phyloP scores from a whole-genome alignment of 2,329 filamentous ascomycete species.

The Fusarium staphyleae region DNA sequence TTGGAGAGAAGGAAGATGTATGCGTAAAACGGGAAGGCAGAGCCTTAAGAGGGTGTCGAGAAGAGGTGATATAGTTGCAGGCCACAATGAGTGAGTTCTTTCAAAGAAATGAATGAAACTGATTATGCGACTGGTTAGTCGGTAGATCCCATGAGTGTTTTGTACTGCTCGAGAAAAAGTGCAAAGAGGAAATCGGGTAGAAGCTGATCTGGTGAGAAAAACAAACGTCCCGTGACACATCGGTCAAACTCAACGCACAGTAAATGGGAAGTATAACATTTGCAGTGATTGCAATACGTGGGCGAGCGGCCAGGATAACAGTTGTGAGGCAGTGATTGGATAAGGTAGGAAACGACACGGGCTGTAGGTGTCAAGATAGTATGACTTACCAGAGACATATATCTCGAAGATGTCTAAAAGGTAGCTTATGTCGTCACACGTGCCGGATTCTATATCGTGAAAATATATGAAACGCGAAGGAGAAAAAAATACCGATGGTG shows the following conservation, averaged over 20 bases:
- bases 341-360: conserved; percentile 8
- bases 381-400: conserved; percentile 37
- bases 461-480: conserved; percentile 35
- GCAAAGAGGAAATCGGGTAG: conserved; percentile 15
- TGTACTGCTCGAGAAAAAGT: conserved; percentile 18
- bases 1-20: background rate
- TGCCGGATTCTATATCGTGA: conserved; percentile 42
- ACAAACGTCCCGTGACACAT: conserved; percentile 22
- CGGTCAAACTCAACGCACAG: conserved; percentile 13
- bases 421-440: conserved; percentile 35
- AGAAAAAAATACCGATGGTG: conserved; percentile 24
- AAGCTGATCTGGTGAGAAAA: conserved; percentile 21
- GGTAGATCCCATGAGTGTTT: conserved; percentile 23
- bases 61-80: conserved; percentile 11
- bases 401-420: conserved; percentile 41
- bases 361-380: conserved; percentile 5
- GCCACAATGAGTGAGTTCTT: conserved; percentile 23
- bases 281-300: conserved; percentile 3
- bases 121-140: conserved; percentile 36
- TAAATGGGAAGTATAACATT: conserved; percentile 17
- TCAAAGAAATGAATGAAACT: conserved; percentile 28
- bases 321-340: conserved; percentile 14
- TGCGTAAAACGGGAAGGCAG: background rate
- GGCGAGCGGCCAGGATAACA: conserved; percentile 7
- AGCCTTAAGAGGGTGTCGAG: background rate